Base-by-base conservation (phyloP, 169 alveolate species). In the Babesia ovata region DNA sequence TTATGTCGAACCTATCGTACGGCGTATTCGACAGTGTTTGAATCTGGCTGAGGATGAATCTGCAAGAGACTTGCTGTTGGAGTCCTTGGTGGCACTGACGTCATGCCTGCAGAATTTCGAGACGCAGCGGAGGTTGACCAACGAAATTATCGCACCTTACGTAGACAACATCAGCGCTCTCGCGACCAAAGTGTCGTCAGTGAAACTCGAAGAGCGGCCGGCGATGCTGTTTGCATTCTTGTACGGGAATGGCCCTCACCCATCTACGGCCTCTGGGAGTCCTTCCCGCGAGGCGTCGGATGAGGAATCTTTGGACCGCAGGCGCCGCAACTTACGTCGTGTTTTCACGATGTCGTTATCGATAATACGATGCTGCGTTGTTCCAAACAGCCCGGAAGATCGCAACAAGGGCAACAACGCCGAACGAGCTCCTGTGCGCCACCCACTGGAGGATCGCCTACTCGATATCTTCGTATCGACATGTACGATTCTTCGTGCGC, bases 1-100 rank as follows among this genome's bases (percentile, higher is more conserved):
- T 12, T 75, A 66, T 49, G 63, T 83, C 24, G 86, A 83, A n/a
- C 76, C 73, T 6, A 75, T 83, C 14, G 77, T 74, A 0, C 70
- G 63, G 26, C 62, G 73, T 14, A 53, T 83, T 9, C 69, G 63
- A 39, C 78, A 83, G 22, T 75, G 81, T 44, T 48, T 75, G 65
- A 21, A 33, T 29, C 17, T 69, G 39, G 77, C 79, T 4, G 76
- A 70, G 63, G 60, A 66, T 46, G 83, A 83, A 19, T 42, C 56
- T 10, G 13, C 63, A 48, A 39, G 70, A 7, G 83, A 73, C 28
- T 57, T 75, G 57, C 71, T 83, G 45, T 26, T 75, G 67, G 90
- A 83, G 49, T 65, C 90, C 12, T 50, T 83, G 48, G 69, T 83
- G 12, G 60, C 83, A 21, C 71, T 75, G 21, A 73, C 65, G 26